A percentile compares a stretch with the other conserved stretches of the same genome.
These are phyloP conservation scores for Penicillium nucicola DNA, from an alignment of 495 filamentous ascomycete genomes.

Conservation along the genomic window DNA sequence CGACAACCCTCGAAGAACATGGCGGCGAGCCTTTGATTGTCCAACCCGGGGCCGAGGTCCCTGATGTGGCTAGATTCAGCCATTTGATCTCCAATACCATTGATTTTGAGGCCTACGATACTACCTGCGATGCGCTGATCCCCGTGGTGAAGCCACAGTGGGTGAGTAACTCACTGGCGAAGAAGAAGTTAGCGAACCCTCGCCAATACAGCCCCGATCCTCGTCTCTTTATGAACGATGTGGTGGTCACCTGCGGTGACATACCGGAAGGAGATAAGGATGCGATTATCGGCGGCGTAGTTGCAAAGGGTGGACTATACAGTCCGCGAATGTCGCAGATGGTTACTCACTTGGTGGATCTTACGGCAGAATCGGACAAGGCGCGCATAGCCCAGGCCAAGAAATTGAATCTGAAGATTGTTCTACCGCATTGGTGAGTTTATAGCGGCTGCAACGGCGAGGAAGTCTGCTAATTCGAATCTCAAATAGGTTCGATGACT, in stretches of 20 bases:
- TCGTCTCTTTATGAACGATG: constrained; percentile 79
- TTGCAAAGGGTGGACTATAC: constrained; percentile 86
- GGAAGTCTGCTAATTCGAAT: too few relatives aligned
- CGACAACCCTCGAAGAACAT: constrained; percentile 43
- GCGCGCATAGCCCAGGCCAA: constrained; percentile 61
- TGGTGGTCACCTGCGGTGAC: constrained; percentile 72
- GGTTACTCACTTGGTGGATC: constrained; percentile 86
- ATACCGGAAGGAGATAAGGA: constrained; percentile 89
- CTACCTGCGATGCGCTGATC: constrained; percentile 67
- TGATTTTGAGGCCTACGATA: constrained; percentile 81
- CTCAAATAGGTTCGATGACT: constrained; percentile 87
- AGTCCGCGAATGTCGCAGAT: constrained; percentile 62
- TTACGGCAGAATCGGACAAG: constrained; percentile 71
- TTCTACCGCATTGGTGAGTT: constrained; percentile 90
- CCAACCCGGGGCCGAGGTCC: constrained; percentile 39
- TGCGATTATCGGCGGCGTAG: constrained; percentile 82
- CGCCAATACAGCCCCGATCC: constrained; percentile 89
- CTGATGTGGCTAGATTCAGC: constrained; percentile 60
- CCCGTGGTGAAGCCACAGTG: constrained; percentile 83
- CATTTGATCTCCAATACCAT: constrained; percentile 82
- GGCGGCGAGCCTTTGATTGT: constrained; percentile 51
- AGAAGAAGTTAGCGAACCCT: constrained; percentile 67
- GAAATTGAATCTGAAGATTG: constrained; percentile 68
- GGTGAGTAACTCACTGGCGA: constrained; percentile 66
- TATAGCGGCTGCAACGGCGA: not conserved